Conservation (phyloP, 78 protist species). For the Paulinella micropora region DNA sequence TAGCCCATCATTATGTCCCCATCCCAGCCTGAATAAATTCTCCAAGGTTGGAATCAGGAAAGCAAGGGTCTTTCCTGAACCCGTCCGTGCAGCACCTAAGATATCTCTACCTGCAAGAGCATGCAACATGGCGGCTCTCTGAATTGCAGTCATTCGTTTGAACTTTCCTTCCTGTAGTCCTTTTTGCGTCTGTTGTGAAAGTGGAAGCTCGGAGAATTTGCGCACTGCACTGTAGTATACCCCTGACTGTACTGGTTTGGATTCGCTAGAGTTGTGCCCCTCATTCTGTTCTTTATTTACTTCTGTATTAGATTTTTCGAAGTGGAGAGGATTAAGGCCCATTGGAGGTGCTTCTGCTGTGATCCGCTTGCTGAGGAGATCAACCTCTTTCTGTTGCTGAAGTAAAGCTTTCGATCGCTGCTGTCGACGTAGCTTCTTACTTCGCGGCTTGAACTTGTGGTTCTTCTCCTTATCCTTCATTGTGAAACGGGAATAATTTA, state of each 20-base stretch:
- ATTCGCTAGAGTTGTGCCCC: no score
- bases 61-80: constrained; percentile 87
- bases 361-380: no score
- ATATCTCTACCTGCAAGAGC: constrained; percentile 72
- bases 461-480: no score
- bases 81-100: constrained; percentile 87
- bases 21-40: constrained; percentile 44
- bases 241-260: background rate
- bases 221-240: background rate
- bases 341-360: no score
- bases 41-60: constrained; percentile 78
- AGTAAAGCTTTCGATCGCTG: no score
- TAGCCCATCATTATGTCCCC: constrained; percentile 62
- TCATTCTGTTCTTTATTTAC: no score
- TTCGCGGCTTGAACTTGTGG: no score
- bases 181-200: constrained; percentile 22
- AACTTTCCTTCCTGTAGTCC: constrained; percentile 40
- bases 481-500: no score
- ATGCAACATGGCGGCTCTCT: constrained; percentile 59
- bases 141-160: constrained; percentile 61
- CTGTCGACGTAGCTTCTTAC: no score
- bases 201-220: constrained; percentile 6
- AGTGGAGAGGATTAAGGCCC: no score
- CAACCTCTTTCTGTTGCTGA: no score
- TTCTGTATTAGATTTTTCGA: no score